A percentile compares a stretch with the other conserved stretches of the same genome.
Evolutionary conservation across 2,329 filamentous ascomycete genomes (phyloP).

Genomic region (Fusarium sp.): DNA sequence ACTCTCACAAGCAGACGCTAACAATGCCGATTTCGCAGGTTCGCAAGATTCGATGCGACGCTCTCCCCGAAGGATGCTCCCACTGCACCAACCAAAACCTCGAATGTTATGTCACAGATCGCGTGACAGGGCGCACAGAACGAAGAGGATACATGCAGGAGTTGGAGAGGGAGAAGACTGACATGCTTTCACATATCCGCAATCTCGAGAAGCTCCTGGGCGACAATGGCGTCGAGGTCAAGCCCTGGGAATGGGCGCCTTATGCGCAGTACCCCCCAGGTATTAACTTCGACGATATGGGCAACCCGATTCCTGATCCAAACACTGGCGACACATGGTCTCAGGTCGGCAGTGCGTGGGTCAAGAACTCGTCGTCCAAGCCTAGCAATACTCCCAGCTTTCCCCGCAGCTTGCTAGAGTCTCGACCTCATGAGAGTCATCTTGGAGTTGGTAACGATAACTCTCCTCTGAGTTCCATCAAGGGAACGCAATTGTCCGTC

Average conservation of each 20-base stretch:
- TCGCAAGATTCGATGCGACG: slow-evolving; percentile 91
- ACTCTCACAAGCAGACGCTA: slow-evolving; percentile 12
- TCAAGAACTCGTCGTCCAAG: slow-evolving; percentile 53
- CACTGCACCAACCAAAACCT: slow-evolving; percentile 83
- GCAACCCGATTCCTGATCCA: slow-evolving; percentile 43
- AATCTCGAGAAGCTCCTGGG: slow-evolving; percentile 78
- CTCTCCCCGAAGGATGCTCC: slow-evolving; percentile 83
- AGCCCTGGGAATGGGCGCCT: slow-evolving; percentile 61
- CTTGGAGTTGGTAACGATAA: slow-evolving; percentile 76
- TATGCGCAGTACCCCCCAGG: slow-evolving; percentile 50
- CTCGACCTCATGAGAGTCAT: slow-evolving; percentile 72
- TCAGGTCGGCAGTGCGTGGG: slow-evolving; percentile 53
- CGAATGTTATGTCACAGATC: slow-evolving; percentile 87
- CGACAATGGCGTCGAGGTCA: slow-evolving; percentile 72
- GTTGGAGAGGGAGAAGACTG: slow-evolving; percentile 79
- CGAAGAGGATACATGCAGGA: slow-evolving; percentile 83
- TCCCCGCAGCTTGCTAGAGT: slow-evolving; percentile 56
- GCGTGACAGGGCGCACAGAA: slow-evolving; percentile 86
- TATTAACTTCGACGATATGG: slow-evolving; percentile 47
- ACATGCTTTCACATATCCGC: slow-evolving; percentile 75
- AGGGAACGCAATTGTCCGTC: slow-evolving; percentile 82
- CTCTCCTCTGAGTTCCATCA: slow-evolving; percentile 78
- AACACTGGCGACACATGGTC: slow-evolving; percentile 51
- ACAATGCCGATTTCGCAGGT: slow-evolving; percentile 63
- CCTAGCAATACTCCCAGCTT: slow-evolving; percentile 46